Evolutionary conservation across 1,139 yeast genomes (phyloP).

Genomic region (Sugiyamaella neomexicana): DNA sequence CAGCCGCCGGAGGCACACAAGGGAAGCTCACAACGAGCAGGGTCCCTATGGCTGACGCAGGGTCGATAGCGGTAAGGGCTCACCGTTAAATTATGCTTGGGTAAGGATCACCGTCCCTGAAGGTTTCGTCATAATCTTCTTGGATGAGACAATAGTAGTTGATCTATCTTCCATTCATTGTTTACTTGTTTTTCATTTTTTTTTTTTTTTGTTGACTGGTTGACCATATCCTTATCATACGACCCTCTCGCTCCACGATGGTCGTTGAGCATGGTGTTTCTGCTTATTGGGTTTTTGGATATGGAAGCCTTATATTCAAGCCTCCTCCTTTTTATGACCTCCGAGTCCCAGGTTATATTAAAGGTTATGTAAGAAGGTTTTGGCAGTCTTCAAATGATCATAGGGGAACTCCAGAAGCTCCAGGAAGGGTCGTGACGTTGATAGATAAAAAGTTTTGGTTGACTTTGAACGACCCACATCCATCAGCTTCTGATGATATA

Average conservation of each 20-base stretch:
- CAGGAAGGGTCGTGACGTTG: slow-evolving; percentile 87
- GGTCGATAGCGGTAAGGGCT: neutral
- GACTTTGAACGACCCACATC: slow-evolving; percentile 47
- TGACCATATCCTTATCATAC: neutral
- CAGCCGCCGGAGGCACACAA: too few relatives aligned
- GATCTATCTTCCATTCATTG: neutral
- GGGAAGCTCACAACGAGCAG: too few relatives aligned
- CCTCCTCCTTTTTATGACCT: slow-evolving; percentile 77
- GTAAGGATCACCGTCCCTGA: neutral
- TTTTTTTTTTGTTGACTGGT: neutral
- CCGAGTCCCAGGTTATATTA: slow-evolving; percentile 69
- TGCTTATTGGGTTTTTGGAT: slow-evolving; percentile 76
- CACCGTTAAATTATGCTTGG: neutral
- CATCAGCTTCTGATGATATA: slow-evolving; percentile 43
- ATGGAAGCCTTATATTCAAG: slow-evolving; percentile 86
- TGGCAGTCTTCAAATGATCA: slow-evolving; percentile 94
- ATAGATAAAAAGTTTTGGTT: slow-evolving; percentile 56
- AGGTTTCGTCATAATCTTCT: too few relatives aligned
- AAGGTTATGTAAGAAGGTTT: slow-evolving; percentile 77
- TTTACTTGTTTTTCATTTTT: neutral
- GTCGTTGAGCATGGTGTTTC: slow-evolving; percentile 10
- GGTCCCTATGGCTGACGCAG: too few relatives aligned
- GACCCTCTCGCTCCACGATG: slow-evolving; percentile 4
- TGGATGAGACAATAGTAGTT: neutral
- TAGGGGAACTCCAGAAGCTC: slow-evolving; percentile 79